phyloP scores from a whole-genome alignment of 345 rosid genomes.

The Cardamine resedifolia region DNA sequence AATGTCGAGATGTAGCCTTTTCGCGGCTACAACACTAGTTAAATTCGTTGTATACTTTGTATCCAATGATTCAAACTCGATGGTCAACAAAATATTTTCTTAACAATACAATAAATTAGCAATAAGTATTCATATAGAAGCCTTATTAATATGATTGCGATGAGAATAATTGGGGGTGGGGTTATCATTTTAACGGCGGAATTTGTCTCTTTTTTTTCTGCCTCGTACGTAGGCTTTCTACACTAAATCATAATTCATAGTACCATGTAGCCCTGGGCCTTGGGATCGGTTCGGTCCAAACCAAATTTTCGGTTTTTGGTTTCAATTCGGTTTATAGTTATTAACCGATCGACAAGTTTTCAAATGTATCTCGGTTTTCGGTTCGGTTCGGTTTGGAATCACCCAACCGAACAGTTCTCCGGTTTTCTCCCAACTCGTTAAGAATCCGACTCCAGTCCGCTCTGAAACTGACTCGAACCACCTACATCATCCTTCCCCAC shows the following conservation, averaged over 20 bases:
- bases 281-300: too few relatives aligned
- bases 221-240: conserved; percentile 12
- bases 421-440: too few relatives aligned
- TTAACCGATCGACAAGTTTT: too few relatives aligned
- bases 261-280: too few relatives aligned
- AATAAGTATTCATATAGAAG: conserved; percentile 2
- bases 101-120: neutral
- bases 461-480: too few relatives aligned
- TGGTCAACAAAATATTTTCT: conserved; percentile 24
- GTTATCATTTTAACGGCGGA: conserved; percentile 33
- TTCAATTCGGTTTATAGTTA: too few relatives aligned
- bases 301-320: too few relatives aligned
- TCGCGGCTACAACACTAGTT: conserved; percentile 23
- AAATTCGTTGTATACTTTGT: conserved; percentile 17
- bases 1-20: conserved; percentile 25
- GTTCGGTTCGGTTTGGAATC: too few relatives aligned
- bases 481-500: too few relatives aligned
- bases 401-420: too few relatives aligned
- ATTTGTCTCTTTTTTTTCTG: conserved; percentile 5
- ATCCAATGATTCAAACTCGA: conserved; percentile 31
- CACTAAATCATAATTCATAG: neutral
- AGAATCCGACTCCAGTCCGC: too few relatives aligned
- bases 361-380: too few relatives aligned
- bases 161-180: conserved; percentile 3
- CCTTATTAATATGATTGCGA: conserved; percentile 13